phyloP scores from a whole-genome alignment of 208 protist species.

The Acanthamoeba lenticulata region DNA sequence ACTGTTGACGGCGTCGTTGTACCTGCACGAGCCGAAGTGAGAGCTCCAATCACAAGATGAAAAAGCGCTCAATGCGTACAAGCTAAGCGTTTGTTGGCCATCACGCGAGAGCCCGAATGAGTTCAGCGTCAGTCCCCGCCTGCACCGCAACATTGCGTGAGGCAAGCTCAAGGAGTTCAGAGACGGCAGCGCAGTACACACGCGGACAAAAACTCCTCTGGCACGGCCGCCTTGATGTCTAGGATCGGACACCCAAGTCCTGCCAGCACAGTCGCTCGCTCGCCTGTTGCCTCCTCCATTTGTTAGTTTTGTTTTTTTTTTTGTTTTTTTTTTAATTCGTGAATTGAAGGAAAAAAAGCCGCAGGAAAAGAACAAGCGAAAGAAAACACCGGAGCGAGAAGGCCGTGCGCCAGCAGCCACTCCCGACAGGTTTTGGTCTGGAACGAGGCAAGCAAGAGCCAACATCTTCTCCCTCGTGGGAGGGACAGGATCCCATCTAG shows the following conservation, averaged over 20 bases:
- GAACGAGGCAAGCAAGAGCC: too few relatives aligned
- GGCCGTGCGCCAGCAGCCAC: not conserved
- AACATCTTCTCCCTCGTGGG: too few relatives aligned
- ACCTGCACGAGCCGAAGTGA: not conserved
- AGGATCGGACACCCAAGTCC: constrained; percentile 31
- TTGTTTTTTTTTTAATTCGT: too few relatives aligned
- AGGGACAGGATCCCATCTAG: too few relatives aligned
- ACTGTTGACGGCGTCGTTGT: not conserved
- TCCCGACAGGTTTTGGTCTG: not conserved
- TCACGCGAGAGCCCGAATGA: too few relatives aligned
- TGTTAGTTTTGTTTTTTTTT: too few relatives aligned
- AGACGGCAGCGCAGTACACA: not conserved
- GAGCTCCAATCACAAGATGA: too few relatives aligned
- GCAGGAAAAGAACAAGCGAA: not conserved
- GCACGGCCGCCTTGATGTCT: constrained; percentile 9
- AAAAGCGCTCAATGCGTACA: too few relatives aligned
- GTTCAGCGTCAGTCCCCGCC: too few relatives aligned
- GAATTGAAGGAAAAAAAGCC: constrained; percentile 6
- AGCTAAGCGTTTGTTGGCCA: too few relatives aligned
- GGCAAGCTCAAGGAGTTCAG: not conserved
- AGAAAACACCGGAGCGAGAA: not conserved
- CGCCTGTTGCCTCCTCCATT: not conserved
- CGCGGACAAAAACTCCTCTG: not conserved
- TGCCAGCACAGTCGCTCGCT: not conserved
- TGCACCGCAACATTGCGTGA: not conserved